A percentile compares a stretch with the other conserved stretches of the same genome.
These are phyloP conservation scores for Pythium folliculosum DNA, from an alignment of 352 stramenopile genomes.

Conservation along the genomic window DNA sequence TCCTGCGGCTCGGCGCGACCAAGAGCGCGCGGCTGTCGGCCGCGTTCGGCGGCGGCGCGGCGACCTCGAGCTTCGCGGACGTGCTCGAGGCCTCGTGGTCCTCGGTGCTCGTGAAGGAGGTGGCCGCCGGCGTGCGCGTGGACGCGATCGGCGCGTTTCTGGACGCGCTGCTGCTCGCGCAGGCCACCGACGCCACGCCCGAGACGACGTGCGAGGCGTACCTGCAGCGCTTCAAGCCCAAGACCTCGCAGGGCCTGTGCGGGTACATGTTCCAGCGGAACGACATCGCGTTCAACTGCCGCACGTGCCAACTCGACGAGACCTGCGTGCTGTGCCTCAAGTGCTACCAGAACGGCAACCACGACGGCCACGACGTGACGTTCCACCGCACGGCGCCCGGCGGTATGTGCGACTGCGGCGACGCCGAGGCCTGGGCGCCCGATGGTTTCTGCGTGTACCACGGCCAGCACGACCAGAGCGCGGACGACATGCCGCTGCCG, in stretches of 20 bases:
- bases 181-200: slow-evolving; percentile 14
- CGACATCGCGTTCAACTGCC: slow-evolving; percentile 99
- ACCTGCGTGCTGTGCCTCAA: slow-evolving; percentile 97
- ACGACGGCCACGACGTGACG: slow-evolving; percentile 93
- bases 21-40: slow-evolving; percentile 25
- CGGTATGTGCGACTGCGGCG: slow-evolving; percentile 98
- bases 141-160: slow-evolving; percentile 29
- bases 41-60: slow-evolving; percentile 11
- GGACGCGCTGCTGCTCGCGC: slow-evolving; percentile 30
- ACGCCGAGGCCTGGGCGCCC: slow-evolving; percentile 96
- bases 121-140: slow-evolving; percentile 16
- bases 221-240: slow-evolving; percentile 61
- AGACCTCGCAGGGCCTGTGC: slow-evolving; percentile 75
- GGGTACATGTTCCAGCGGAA: slow-evolving; percentile 97
- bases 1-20: slow-evolving; percentile 27
- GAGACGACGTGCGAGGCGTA: slow-evolving; percentile 48
- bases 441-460: slow-evolving; percentile 95
- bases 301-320: slow-evolving; percentile 96
- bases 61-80: slow-evolving; percentile 14
- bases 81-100: slow-evolving; percentile 33
- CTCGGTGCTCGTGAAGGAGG: slow-evolving; percentile 27
- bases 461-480: slow-evolving; percentile 40
- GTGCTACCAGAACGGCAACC: slow-evolving; percentile 95
- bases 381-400: slow-evolving; percentile 79
- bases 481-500: slow-evolving; percentile 32